A percentile compares a stretch with the other conserved stretches of the same genome.
Conservation (phyloP, 1,139 yeast species). For the Wickerhamiella pararugosa region DNA sequence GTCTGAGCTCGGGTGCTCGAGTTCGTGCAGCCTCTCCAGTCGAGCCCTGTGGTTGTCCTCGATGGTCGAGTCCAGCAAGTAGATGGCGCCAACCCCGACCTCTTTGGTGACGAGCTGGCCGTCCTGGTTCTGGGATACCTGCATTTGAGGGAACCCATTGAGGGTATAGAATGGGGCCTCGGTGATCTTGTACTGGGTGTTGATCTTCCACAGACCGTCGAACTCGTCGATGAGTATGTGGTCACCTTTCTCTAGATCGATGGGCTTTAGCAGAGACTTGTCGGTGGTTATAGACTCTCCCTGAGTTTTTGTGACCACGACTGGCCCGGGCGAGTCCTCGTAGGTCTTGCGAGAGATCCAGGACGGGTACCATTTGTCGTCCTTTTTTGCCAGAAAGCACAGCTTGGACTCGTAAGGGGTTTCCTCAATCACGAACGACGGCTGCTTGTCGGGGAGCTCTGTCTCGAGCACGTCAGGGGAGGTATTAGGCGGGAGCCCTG, state of each 20-base stretch:
- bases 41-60: neutral
- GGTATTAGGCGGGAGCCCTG: neutral
- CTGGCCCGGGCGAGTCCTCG: neutral
- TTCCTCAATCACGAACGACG: slow-evolving; percentile 1
- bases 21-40: neutral
- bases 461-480: neutral
- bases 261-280: neutral
- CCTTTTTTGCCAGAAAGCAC: neutral
- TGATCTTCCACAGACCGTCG: neutral
- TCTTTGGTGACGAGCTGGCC: neutral
- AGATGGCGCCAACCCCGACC: slow-evolving; percentile 1
- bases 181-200: neutral
- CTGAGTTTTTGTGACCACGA: neutral
- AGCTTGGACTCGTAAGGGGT: slow-evolving; percentile 5
- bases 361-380: slow-evolving; percentile 1
- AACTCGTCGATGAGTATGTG: neutral
- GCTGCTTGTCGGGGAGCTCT: neutral
- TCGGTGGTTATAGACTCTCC: too few relatives aligned
- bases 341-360: neutral
- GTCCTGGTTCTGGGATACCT: neutral
- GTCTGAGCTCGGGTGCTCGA: neutral
- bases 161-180: neutral
- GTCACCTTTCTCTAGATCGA: slow-evolving; percentile 1
- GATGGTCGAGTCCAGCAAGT: neutral
- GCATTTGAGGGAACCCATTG: neutral